These are phyloP conservation scores for Leccinum rimulosum DNA, from an alignment of 768 basidiomycete species.

Conservation along the genomic window DNA sequence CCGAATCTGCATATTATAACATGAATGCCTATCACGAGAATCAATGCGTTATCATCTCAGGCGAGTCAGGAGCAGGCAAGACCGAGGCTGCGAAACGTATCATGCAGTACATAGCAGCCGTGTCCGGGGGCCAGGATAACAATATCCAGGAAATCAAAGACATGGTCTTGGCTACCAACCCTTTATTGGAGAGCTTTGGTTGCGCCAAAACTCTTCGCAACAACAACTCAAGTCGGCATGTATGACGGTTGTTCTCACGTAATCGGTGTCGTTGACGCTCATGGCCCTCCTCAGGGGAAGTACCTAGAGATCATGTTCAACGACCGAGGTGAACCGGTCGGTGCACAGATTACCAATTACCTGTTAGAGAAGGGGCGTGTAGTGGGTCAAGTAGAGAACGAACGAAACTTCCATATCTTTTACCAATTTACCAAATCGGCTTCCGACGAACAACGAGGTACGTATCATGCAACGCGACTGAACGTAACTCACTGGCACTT, in stretches of 20 bases:
- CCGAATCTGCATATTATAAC: constrained; percentile 96
- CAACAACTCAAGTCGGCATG: constrained; percentile 98
- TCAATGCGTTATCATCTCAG: constrained; percentile 99
- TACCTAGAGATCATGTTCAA: constrained; percentile 99
- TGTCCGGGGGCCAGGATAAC: constrained; percentile 82
- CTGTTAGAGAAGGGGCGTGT: constrained; percentile 95
- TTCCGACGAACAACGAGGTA: constrained; percentile 83
- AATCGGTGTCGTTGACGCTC: constrained; percentile 4
- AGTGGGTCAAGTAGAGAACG: constrained; percentile 93
- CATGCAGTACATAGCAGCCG: constrained; percentile 99
- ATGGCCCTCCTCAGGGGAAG: constrained; percentile 68
- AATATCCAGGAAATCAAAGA: constrained; percentile 98
- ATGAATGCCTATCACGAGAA: constrained; percentile 99
- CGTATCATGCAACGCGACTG: constrained; percentile 13
- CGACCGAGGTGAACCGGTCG: constrained; percentile 85
- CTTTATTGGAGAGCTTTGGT: constrained; percentile 94
- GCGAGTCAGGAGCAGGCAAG: constrained; percentile 98
- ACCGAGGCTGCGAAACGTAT: constrained; percentile 99
- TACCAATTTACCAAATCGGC: constrained; percentile 99
- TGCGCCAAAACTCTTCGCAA: constrained; percentile 99
- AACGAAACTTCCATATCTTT: constrained; percentile 98
- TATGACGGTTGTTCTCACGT: constrained; percentile 41
- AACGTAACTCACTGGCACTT: constrained; percentile 14
- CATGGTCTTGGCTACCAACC: constrained; percentile 99
- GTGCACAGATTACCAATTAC: constrained; percentile 98